Base-by-base conservation (phyloP, 768 basidiomycete genomes). In the Serendipita sp. region DNA sequence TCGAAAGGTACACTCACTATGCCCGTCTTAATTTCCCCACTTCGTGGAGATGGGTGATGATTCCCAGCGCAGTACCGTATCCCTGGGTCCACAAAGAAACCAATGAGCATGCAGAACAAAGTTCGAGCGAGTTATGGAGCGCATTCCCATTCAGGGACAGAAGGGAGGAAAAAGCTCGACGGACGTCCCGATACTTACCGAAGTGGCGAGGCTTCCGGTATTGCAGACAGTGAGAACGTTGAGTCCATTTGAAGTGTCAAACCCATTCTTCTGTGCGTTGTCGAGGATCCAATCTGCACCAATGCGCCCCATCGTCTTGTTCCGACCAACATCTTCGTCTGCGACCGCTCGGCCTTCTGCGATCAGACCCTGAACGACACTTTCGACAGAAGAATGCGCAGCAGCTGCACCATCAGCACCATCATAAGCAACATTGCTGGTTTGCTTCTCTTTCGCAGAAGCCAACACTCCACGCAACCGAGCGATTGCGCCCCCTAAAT, bases 171-270 rank as follows among this genome's bases (percentile, higher is more conserved):
- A n/a, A 5, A 50, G 48, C 48, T 8, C 8, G 33, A 63, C 6
- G 40, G 3, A 27, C 34, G 23, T 44, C 63, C 29, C 31, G 3
- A 8, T 16, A 68, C 85, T 64, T 68, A 92, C 92, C 34, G 92
- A 95, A 8, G 93, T 96, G 1, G 95, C 94, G 67, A 98, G 79
- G 27, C 88, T 91, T 3, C 94, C 94, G n/a, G 94, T 98, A 73
- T 97, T 97, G 76, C 94, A 97, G 10, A 97, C 91, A 15, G 94
- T 96, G 73, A 96, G 76, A 18, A 95, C 82, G 70, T 89, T 92
- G 65, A 96, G 73, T 44, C 76, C 79, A 50, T 76, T 76, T 31
- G 75, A 76, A 33, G 13, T 37, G 16, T 76, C 71, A 4, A 71
- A 73, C 46, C 77, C 78, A 64, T 62, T 69, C 66, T 72, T 68